Conservation (phyloP, 2,329 filamentous ascomycete species). For the Apiospora sp. region DNA sequence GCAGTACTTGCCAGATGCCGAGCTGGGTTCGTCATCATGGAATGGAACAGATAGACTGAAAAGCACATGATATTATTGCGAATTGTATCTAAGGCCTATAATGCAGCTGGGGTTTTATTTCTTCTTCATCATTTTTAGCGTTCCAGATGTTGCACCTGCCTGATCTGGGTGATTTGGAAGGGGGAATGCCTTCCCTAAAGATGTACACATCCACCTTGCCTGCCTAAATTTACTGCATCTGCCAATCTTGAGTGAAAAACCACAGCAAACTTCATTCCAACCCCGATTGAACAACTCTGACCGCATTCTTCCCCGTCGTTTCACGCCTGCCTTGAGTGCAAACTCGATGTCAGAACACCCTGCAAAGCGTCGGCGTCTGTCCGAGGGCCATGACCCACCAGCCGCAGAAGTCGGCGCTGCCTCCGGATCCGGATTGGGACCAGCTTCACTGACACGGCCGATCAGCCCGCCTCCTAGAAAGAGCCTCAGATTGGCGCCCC, state of each 20-base stretch:
- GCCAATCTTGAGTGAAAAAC: not conserved
- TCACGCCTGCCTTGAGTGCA: not conserved
- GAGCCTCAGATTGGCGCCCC: slow-evolving; percentile 26
- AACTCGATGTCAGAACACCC: slow-evolving; percentile 36
- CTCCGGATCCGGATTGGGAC: slow-evolving; percentile 28
- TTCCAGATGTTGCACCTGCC: not conserved
- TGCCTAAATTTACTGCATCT: not conserved
- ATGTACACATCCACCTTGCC: not conserved
- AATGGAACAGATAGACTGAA: not conserved
- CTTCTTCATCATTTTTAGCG: not conserved
- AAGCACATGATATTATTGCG: not conserved
- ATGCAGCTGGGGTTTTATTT: not conserved
- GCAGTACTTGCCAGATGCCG: not conserved
- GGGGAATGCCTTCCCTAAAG: not conserved
- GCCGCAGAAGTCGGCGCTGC: slow-evolving; percentile 8
- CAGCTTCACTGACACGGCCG: slow-evolving; percentile 44
- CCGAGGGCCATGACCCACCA: slow-evolving; percentile 26
- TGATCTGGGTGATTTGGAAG: not conserved
- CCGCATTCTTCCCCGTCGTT: not conserved
- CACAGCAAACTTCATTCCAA: not conserved
- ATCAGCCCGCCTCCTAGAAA: slow-evolving; percentile 57
- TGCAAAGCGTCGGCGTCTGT: slow-evolving; percentile 38
- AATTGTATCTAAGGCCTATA: too few relatives aligned
- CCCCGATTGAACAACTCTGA: not conserved
- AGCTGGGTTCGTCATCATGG: not conserved